These are phyloP conservation scores for Magnolia kwangsiensis DNA, from an alignment of 164 flowering plant species.

Conservation along the genomic window DNA sequence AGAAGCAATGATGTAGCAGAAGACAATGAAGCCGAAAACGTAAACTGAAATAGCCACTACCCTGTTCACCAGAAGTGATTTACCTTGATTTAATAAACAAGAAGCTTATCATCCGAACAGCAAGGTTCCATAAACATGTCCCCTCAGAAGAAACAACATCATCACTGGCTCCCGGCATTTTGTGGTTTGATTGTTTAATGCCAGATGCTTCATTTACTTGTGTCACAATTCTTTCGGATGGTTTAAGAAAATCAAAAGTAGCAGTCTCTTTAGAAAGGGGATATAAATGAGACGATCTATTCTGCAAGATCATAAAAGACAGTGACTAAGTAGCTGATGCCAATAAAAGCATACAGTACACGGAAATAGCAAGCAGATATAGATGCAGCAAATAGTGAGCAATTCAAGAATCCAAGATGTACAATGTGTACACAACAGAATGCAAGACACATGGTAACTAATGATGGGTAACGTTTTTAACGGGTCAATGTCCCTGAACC, in stretches of 20 bases:
- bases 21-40: background rate
- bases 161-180: slow-evolving; percentile 15
- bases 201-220: slow-evolving; percentile 11
- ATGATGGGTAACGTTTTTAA: too few relatives aligned
- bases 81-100: slow-evolving; percentile 62
- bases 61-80: background rate
- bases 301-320: slow-evolving; percentile 46
- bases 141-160: slow-evolving; percentile 9
- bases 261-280: slow-evolving; percentile 35
- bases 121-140: slow-evolving; percentile 45
- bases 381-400: too few relatives aligned
- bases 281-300: slow-evolving; percentile 38
- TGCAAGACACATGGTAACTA: too few relatives aligned
- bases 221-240: slow-evolving; percentile 35
- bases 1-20: background rate
- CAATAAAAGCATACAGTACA: background rate
- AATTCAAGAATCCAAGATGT: too few relatives aligned
- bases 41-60: background rate
- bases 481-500: too few relatives aligned
- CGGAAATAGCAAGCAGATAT: background rate
- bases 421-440: too few relatives aligned
- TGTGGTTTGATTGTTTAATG: slow-evolving; percentile 12
- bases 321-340: background rate
- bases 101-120: slow-evolving; percentile 56
- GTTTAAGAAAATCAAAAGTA: slow-evolving; percentile 46